phyloP scores from a whole-genome alignment of 306 rosid genomes.

The Cicer pinnatifidum region DNA sequence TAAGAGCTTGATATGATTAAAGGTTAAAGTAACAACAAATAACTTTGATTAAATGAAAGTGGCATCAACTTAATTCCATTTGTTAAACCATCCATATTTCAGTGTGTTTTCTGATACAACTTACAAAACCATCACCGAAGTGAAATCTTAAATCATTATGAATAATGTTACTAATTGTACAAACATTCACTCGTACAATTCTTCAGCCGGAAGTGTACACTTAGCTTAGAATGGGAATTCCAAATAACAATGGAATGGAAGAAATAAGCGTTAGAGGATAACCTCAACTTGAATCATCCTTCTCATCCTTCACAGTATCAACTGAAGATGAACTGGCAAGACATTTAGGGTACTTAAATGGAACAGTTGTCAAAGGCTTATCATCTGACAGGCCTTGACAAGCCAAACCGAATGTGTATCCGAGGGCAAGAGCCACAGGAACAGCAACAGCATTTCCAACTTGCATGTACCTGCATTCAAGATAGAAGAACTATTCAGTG shows the following conservation, averaged over 20 bases:
- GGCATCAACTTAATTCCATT: too few species aligned
- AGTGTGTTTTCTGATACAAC: neutral
- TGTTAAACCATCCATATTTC: too few species aligned
- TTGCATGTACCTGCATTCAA: slow-evolving; percentile 45
- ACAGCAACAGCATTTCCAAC: slow-evolving; percentile 61
- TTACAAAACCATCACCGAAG: neutral
- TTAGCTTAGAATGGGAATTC: neutral
- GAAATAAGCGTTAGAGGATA: neutral
- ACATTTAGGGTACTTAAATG: slow-evolving; percentile 48
- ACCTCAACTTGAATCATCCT: slow-evolving; percentile 36
- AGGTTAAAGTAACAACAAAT: too few species aligned
- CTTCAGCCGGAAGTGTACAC: neutral
- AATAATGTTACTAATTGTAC: neutral
- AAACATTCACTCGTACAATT: neutral
- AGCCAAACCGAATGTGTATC: slow-evolving; percentile 56
- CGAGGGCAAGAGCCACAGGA: slow-evolving; percentile 57
- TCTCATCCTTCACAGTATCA: neutral
- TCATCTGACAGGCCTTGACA: slow-evolving; percentile 50
- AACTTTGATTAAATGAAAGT: too few species aligned
- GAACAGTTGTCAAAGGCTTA: slow-evolving; percentile 47
- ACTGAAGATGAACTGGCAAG: slow-evolving; percentile 33
- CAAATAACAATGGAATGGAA: neutral
- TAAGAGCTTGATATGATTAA: too few species aligned
- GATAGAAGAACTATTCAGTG: neutral
- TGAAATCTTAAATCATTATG: neutral